Percentiles rank a stretch among this genome's conserved stretches.
phyloP scores from a whole-genome alignment of 768 basidiomycete genomes.

The Podaxis sp. region DNA sequence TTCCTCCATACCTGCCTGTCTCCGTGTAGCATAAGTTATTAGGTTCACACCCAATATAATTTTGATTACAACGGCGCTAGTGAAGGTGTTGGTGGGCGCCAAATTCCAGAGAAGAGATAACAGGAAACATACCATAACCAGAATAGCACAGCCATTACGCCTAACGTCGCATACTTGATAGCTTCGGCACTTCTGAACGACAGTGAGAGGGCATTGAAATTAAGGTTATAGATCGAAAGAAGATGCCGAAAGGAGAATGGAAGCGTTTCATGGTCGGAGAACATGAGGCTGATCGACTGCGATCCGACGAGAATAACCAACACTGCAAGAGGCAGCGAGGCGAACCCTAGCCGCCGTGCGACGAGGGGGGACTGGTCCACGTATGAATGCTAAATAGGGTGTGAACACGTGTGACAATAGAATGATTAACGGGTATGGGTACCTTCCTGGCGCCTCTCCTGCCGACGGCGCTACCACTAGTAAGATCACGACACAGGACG shows the following conservation, averaged over 20 bases:
- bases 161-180: slow-evolving; percentile 62
- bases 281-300: slow-evolving; percentile 65
- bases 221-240: slow-evolving; percentile 27
- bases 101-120: slow-evolving; percentile 10
- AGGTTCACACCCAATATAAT: slow-evolving; percentile 90
- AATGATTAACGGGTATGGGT: slow-evolving; percentile 1
- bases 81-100: background rate
- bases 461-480: slow-evolving; percentile 73
- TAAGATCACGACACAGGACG: slow-evolving; percentile 90
- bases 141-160: slow-evolving; percentile 58
- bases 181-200: slow-evolving; percentile 35
- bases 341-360: slow-evolving; percentile 90
- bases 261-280: slow-evolving; percentile 36
- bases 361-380: slow-evolving; percentile 96
- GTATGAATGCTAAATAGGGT: slow-evolving; percentile 67
- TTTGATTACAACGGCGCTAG: slow-evolving; percentile 82
- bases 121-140: slow-evolving; percentile 79
- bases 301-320: slow-evolving; percentile 75
- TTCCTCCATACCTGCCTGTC: slow-evolving; percentile 76
- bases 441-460: slow-evolving; percentile 74
- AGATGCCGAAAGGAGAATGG: slow-evolving; percentile 14
- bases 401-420: background rate
- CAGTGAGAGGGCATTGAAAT: slow-evolving; percentile 39
- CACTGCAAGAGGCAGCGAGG: slow-evolving; percentile 87
- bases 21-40: slow-evolving; percentile 75